Conservation (phyloP, 768 basidiomycete genomes). For the Trametopsis cervina region DNA sequence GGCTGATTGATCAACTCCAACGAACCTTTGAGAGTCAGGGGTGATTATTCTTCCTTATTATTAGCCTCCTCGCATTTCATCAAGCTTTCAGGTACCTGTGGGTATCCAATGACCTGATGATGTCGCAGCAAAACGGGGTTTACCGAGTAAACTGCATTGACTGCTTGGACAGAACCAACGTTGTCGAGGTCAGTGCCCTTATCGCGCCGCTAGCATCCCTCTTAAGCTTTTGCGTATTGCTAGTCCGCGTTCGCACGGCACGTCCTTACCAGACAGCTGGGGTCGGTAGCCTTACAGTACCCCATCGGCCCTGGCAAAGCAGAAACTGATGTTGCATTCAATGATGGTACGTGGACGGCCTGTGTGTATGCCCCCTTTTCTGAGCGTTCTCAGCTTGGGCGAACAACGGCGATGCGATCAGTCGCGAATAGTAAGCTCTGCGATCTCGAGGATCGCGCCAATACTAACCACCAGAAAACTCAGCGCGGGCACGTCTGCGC, state of each 20-base stretch:
- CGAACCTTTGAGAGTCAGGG: constrained; percentile 77
- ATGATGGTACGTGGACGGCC: constrained; percentile 47
- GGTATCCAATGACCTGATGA: constrained; percentile 60
- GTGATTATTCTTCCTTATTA: constrained; percentile 29
- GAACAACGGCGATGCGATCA: constrained; percentile 95
- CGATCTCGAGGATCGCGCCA: not conserved
- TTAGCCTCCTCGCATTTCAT: constrained; percentile 1
- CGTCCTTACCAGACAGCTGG: constrained; percentile 68
- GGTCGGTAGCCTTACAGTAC: constrained; percentile 61
- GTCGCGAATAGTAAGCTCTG: constrained; percentile 66
- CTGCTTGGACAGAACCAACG: constrained; percentile 91
- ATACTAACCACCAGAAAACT: constrained; percentile 12
- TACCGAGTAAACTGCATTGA: constrained; percentile 95
- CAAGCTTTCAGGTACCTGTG: constrained; percentile 84
- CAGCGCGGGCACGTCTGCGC: constrained; percentile 91
- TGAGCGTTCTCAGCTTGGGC: constrained; percentile 69
- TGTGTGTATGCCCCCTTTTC: not conserved
- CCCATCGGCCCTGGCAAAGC: constrained; percentile 45
- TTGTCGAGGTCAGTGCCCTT: constrained; percentile 61
- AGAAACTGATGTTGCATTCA: constrained; percentile 70
- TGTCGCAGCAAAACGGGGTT: constrained; percentile 79
- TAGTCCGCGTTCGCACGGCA: constrained; percentile 90
- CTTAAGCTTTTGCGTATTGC: not conserved
- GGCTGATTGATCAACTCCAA: constrained; percentile 64
- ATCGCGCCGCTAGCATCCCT: not conserved